phyloP scores from a whole-genome alignment of 805 yeast species.

The Suhomyces pyralidae region DNA sequence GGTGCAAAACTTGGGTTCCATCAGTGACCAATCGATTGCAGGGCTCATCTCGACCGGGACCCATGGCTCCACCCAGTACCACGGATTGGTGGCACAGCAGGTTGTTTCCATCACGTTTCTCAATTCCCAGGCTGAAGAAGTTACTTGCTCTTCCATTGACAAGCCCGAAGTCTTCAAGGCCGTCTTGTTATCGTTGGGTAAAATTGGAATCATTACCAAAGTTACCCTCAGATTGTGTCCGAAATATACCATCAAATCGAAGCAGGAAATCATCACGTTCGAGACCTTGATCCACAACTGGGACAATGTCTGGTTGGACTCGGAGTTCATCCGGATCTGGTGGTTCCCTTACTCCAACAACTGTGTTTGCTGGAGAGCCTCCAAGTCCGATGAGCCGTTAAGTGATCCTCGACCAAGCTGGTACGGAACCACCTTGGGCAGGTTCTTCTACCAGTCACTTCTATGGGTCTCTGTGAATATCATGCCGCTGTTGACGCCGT shows the following conservation, averaged over 20 bases:
- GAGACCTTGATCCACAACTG: constrained; percentile 68
- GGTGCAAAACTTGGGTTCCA: constrained; percentile 88
- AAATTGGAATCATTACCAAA: constrained; percentile 82
- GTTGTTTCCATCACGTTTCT: constrained; percentile 74
- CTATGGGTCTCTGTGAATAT: constrained; percentile 77
- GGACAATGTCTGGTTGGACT: constrained; percentile 79
- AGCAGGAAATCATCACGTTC: constrained; percentile 78
- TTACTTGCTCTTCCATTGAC: constrained; percentile 63
- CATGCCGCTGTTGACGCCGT: constrained; percentile 75
- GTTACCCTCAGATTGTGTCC: constrained; percentile 87
- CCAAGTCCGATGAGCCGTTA: constrained; percentile 63
- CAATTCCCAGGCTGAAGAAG: constrained; percentile 69
- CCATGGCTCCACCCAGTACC: constrained; percentile 92
- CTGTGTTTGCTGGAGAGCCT: constrained; percentile 89
- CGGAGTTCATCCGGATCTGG: constrained; percentile 93
- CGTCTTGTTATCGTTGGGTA: constrained; percentile 81
- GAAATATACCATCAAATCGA: constrained; percentile 71
- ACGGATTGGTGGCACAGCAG: constrained; percentile 87
- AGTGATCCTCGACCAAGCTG: constrained; percentile 70
- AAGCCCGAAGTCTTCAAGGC: constrained; percentile 72
- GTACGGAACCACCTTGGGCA: constrained; percentile 80
- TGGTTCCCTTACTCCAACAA: constrained; percentile 93
- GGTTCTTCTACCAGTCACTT: constrained; percentile 74
- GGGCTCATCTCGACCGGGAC: constrained; percentile 98
- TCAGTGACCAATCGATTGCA: constrained; percentile 88